A percentile compares a stretch with the other conserved stretches of the same genome.
Evolutionary conservation across 177 flowering plant genomes (phyloP).

Genomic region (Vitis hybrid): DNA sequence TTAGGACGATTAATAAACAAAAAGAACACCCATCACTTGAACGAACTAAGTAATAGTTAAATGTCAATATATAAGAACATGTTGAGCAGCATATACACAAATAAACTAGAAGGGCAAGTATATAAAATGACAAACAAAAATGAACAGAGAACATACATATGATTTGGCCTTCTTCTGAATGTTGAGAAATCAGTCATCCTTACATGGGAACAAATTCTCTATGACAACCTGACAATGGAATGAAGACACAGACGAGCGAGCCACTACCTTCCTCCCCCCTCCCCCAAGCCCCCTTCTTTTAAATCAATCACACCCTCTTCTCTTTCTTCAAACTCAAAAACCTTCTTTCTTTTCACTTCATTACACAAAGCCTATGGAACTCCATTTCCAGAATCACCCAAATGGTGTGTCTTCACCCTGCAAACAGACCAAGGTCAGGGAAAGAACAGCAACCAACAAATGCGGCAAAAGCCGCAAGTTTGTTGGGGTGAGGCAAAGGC

Average conservation of each 20-base stretch:
- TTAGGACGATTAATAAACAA: no score
- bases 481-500: constrained; percentile 86
- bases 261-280: constrained; percentile 28
- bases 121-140: no score
- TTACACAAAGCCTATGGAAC: constrained; percentile 33
- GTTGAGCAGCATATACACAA: no score
- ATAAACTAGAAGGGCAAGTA: no score
- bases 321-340: constrained; percentile 12
- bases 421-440: constrained; percentile 35
- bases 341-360: neutral
- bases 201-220: constrained; percentile 16
- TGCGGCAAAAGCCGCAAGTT: constrained; percentile 38
- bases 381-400: constrained; percentile 36
- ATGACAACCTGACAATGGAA: constrained; percentile 24
- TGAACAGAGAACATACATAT: neutral
- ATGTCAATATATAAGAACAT: no score
- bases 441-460: constrained; percentile 15
- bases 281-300: neutral
- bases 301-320: neutral
- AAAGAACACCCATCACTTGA: no score
- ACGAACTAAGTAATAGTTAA: no score
- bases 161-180: constrained; percentile 4
- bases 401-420: constrained; percentile 12
- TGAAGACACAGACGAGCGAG: constrained; percentile 39
- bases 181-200: constrained; percentile 36